phyloP scores from a whole-genome alignment of 2,329 filamentous ascomycete genomes.

The Plectosphaerella sp. region DNA sequence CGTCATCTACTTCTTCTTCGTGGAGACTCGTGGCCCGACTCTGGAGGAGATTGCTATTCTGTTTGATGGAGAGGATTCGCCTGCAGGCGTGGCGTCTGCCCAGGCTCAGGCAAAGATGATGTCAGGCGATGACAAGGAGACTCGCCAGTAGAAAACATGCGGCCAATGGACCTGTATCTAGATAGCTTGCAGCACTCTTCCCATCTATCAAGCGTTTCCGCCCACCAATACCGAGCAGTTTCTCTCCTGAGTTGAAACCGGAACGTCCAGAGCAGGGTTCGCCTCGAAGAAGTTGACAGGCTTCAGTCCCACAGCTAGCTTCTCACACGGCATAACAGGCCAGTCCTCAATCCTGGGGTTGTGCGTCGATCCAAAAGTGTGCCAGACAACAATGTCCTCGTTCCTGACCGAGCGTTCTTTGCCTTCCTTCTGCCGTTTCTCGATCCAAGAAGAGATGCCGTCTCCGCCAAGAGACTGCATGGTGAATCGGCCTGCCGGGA shows the following conservation, averaged over 20 bases:
- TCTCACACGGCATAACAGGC: slow-evolving; percentile 64
- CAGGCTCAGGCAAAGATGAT: slow-evolving; percentile 3
- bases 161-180: no score
- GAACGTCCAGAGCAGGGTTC: slow-evolving; percentile 47
- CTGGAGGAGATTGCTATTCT: slow-evolving; percentile 38
- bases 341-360: slow-evolving; percentile 63
- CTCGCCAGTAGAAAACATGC: no score
- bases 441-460: slow-evolving; percentile 33
- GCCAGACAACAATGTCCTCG: slow-evolving; percentile 53
- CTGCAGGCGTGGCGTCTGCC: slow-evolving; percentile 4
- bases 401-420: slow-evolving; percentile 39
- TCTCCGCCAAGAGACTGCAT: slow-evolving; percentile 42
- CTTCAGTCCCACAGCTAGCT: slow-evolving; percentile 43
- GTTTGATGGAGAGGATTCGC: slow-evolving; percentile 8
- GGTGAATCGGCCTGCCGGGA: slow-evolving; percentile 35
- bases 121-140: no score
- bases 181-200: no score
- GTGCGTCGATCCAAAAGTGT: slow-evolving; percentile 58
- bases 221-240: slow-evolving; percentile 26
- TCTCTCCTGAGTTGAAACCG: slow-evolving; percentile 28
- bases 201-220: neutral
- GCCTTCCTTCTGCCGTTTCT: slow-evolving; percentile 22
- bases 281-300: slow-evolving; percentile 49
- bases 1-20: slow-evolving; percentile 32
- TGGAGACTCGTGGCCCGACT: slow-evolving; percentile 49